Evolutionary conservation across 2,329 filamentous ascomycete species (phyloP).

Genomic region (Cladophialophora carrionii): DNA sequence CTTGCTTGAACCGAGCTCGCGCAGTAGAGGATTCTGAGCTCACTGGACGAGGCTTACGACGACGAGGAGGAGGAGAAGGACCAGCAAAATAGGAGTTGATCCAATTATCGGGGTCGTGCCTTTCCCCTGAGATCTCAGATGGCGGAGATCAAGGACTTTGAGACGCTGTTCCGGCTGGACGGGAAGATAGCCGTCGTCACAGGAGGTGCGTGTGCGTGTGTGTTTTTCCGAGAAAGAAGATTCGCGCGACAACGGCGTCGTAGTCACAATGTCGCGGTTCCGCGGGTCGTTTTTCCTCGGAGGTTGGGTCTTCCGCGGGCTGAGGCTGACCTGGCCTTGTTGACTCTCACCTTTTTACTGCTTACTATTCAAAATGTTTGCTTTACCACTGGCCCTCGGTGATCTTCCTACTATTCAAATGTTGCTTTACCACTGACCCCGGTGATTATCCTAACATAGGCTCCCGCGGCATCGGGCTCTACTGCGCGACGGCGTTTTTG

Average conservation of each 20-base stretch:
- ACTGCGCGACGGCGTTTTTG: slow-evolving; percentile 27
- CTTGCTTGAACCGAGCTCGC: background rate
- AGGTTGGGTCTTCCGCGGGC: background rate
- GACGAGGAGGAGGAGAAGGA: background rate
- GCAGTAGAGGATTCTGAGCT: too few relatives aligned
- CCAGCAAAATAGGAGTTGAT: background rate
- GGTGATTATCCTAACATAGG: slow-evolving; percentile 20
- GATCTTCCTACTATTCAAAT: too few relatives aligned
- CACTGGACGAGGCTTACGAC: background rate
- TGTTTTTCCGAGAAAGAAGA: background rate
- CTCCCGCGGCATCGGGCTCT: slow-evolving; percentile 41
- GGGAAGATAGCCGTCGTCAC: slow-evolving; percentile 33
- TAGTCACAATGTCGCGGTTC: background rate
- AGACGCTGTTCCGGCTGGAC: slow-evolving; percentile 26
- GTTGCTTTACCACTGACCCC: background rate
- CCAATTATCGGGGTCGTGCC: background rate
- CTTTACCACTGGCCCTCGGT: background rate
- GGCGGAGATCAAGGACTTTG: slow-evolving; percentile 23
- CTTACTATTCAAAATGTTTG: background rate
- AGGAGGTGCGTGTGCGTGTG: slow-evolving; percentile 24
- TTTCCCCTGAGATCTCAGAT: background rate
- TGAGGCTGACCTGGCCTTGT: background rate
- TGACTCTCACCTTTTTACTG: too few relatives aligned
- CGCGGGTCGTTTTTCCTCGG: background rate
- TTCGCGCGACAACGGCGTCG: background rate